Conservation (phyloP, 495 filamentous ascomycete genomes). For the Baudoinia panamericana region DNA sequence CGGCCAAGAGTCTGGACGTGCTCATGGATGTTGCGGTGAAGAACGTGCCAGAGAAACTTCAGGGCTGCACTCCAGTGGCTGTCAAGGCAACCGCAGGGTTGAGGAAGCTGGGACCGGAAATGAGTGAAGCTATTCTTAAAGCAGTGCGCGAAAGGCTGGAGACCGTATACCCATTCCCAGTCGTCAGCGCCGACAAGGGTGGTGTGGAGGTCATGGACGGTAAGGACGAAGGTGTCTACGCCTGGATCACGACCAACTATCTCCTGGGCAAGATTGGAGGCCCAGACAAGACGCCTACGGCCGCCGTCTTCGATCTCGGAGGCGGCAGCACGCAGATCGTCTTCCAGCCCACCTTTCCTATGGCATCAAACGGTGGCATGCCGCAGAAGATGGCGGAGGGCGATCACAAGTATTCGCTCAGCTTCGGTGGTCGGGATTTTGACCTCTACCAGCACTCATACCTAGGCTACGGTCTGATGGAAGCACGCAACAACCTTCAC, state of each 20-base stretch:
- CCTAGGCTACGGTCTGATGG: constrained; percentile 93
- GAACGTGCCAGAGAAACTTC: constrained; percentile 73
- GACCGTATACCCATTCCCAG: constrained; percentile 81
- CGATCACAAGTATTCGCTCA: constrained; percentile 90
- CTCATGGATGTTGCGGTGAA: constrained; percentile 75
- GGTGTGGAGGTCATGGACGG: constrained; percentile 95
- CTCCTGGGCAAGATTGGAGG: constrained; percentile 94
- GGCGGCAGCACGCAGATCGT: constrained; percentile 97
- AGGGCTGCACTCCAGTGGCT: constrained; percentile 76
- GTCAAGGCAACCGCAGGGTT: constrained; percentile 95
- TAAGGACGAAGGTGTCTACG: constrained; percentile 91
- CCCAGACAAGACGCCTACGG: constrained; percentile 76
- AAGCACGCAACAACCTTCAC: constrained; percentile 76
- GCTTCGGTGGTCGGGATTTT: constrained; percentile 82
- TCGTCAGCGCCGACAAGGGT: constrained; percentile 68
- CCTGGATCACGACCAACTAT: constrained; percentile 98
- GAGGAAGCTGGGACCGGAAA: constrained; percentile 67
- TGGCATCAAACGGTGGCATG: constrained; percentile 59
- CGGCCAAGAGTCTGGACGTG: constrained; percentile 76
- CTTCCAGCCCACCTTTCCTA: constrained; percentile 87
- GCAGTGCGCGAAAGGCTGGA: constrained; percentile 78
- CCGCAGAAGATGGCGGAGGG: constrained; percentile 73
- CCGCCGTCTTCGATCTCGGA: constrained; percentile 89
- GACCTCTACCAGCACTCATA: constrained; percentile 97
- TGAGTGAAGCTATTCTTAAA: constrained; percentile 69